Evolutionary conservation across 345 rosid genomes (phyloP).

Genomic region (Leavenworthia alabamica): DNA sequence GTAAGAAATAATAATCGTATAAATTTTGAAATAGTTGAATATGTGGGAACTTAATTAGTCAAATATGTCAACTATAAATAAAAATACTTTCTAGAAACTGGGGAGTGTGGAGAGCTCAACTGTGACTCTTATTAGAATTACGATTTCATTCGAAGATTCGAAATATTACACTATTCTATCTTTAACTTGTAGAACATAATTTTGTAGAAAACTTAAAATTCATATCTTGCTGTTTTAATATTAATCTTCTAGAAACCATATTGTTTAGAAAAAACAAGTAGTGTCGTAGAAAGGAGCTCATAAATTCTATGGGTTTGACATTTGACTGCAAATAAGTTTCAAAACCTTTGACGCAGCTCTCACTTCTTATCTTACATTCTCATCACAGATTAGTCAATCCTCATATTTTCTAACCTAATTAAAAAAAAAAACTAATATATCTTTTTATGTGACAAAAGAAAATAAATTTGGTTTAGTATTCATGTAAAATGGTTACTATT

Average conservation of each 20-base stretch:
- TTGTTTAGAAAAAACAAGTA: background rate
- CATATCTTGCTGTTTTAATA: background rate
- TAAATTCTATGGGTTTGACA: constrained; percentile 11
- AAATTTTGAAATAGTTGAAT: background rate
- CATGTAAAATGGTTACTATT: background rate
- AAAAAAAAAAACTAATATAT: background rate
- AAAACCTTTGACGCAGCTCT: constrained; percentile 11
- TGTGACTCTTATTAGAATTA: background rate
- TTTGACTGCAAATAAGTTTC: constrained; percentile 19
- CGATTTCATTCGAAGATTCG: background rate
- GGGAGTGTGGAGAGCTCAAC: background rate
- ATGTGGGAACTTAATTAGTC: constrained; percentile 2
- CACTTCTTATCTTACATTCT: background rate
- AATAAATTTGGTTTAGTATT: background rate
- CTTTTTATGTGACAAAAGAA: background rate
- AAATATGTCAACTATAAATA: constrained; percentile 3
- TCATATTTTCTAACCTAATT: background rate
- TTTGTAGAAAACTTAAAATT: background rate
- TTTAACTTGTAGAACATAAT: background rate
- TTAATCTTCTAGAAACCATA: background rate
- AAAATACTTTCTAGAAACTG: constrained; percentile 19
- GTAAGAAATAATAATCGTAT: background rate
- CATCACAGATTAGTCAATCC: background rate
- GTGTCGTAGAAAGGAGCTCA: background rate
- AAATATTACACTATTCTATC: background rate